These are phyloP conservation scores for Trichocomaceae sp. DNA, from an alignment of 2,329 filamentous ascomycete genomes.

Conservation along the genomic window DNA sequence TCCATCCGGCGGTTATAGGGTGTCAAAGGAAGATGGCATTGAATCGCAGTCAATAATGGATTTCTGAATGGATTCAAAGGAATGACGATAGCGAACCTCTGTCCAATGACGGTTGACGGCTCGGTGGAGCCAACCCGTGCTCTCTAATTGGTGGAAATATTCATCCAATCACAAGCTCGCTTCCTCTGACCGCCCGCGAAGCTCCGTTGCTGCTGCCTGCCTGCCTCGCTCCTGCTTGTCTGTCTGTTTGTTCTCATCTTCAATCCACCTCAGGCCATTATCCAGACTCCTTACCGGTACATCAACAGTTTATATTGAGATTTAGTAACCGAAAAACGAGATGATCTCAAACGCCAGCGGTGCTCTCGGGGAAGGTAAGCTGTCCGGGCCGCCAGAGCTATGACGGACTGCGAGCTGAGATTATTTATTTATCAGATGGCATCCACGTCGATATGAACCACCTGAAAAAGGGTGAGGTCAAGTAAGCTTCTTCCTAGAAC, in stretches of 20 bases:
- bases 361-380: slow-evolving; percentile 40
- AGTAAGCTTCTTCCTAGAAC: slow-evolving; percentile 55
- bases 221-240: slow-evolving; percentile 3
- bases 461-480: slow-evolving; percentile 97
- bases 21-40: too few species aligned
- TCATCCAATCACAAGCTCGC: slow-evolving; percentile 12
- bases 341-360: slow-evolving; percentile 40
- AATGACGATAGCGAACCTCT: background rate
- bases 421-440: slow-evolving; percentile 62
- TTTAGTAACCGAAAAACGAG: slow-evolving; percentile 11
- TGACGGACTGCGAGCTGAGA: background rate
- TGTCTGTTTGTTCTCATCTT: too few species aligned
- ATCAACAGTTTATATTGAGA: background rate
- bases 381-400: slow-evolving; percentile 9
- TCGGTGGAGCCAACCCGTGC: background rate
- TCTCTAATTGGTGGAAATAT: background rate
- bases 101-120: background rate
- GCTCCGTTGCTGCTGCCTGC: slow-evolving; percentile 13
- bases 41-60: too few species aligned
- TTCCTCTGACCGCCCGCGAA: slow-evolving; percentile 8
- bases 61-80: background rate
- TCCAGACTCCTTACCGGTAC: background rate
- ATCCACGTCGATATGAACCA: slow-evolving; percentile 99
- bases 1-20: background rate
- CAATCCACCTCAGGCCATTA: background rate